A percentile compares a stretch with the other conserved stretches of the same genome.
Evolutionary conservation across 225 moss, liverwort and hornwort genomes (phyloP).

Genomic region (Straminergon stramineum): DNA sequence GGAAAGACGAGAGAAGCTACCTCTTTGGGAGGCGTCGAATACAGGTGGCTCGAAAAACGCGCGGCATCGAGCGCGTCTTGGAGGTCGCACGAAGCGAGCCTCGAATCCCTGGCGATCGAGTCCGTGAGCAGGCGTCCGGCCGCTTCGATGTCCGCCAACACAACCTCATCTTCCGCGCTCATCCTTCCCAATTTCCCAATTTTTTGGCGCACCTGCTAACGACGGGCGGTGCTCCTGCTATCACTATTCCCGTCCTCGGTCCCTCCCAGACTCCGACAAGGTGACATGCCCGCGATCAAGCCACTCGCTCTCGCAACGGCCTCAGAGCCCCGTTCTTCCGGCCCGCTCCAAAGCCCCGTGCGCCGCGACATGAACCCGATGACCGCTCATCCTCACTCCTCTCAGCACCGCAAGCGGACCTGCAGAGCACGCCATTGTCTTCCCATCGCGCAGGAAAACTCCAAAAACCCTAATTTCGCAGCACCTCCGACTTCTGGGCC

Average conservation of each 20-base stretch:
- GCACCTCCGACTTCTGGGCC: background rate
- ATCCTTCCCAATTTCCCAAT: constrained; percentile 15
- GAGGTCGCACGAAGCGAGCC: constrained; percentile 80
- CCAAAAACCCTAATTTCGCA: constrained; percentile 7
- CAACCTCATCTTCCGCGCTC: constrained; percentile 81
- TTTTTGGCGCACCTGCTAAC: background rate
- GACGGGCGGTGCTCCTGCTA: background rate
- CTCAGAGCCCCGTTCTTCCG: background rate
- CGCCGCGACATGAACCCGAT: background rate
- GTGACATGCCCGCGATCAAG: constrained; percentile 7
- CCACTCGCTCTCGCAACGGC: background rate
- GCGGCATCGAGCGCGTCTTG: constrained; percentile 81
- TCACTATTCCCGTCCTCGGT: background rate
- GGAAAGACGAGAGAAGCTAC: constrained; percentile 21
- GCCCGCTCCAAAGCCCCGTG: background rate
- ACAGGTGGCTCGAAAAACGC: constrained; percentile 84
- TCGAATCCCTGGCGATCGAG: constrained; percentile 72
- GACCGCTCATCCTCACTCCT: background rate
- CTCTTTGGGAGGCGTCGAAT: constrained; percentile 80
- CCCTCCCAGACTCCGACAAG: background rate
- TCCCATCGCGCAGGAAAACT: background rate
- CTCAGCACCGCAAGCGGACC: background rate
- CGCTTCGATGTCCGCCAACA: constrained; percentile 84
- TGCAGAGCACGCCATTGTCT: background rate
- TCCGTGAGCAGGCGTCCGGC: constrained; percentile 91